phyloP scores from a whole-genome alignment of 306 rosid genomes.

The Vigna trinervia region DNA sequence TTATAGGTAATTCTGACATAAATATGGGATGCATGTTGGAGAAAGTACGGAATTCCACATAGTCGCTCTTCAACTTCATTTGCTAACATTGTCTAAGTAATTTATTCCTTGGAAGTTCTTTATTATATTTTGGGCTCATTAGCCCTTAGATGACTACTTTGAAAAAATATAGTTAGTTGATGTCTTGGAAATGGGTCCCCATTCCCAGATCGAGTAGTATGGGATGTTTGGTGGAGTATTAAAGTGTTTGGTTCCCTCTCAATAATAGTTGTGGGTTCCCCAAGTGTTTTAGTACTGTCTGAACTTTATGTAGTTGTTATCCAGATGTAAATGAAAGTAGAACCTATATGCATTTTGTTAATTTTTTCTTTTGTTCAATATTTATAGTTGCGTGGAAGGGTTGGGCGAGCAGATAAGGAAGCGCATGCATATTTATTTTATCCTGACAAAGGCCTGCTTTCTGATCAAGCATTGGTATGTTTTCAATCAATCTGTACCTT shows the following conservation, averaged over 20 bases:
- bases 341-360: not conserved
- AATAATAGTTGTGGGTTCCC: too few relatives aligned
- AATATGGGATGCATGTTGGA: not conserved
- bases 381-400: conserved; percentile 93
- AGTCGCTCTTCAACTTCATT: too few relatives aligned
- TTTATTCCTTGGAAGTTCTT: too few relatives aligned
- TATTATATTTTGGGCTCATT: too few relatives aligned
- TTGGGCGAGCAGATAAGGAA: conserved; percentile 97
- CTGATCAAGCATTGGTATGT: conserved; percentile 84
- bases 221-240: too few relatives aligned
- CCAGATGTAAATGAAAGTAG: not conserved
- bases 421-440: conserved; percentile 92
- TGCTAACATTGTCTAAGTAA: not conserved
- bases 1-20: not conserved
- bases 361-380: conserved; percentile 33
- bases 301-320: too few relatives aligned
- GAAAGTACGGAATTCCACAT: not conserved
- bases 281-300: too few relatives aligned
- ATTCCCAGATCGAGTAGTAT: too few relatives aligned
- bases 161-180: not conserved
- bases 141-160: too few relatives aligned
- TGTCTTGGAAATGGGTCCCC: too few relatives aligned
- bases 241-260: too few relatives aligned
- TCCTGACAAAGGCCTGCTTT: conserved; percentile 75
- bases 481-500: conserved; percentile 41